Evolutionary conservation across 2,329 filamentous ascomycete species (phyloP), one percentile per base, ranked within the genome.

Genomic region (Paracoccidioides brasiliensis): DNA sequence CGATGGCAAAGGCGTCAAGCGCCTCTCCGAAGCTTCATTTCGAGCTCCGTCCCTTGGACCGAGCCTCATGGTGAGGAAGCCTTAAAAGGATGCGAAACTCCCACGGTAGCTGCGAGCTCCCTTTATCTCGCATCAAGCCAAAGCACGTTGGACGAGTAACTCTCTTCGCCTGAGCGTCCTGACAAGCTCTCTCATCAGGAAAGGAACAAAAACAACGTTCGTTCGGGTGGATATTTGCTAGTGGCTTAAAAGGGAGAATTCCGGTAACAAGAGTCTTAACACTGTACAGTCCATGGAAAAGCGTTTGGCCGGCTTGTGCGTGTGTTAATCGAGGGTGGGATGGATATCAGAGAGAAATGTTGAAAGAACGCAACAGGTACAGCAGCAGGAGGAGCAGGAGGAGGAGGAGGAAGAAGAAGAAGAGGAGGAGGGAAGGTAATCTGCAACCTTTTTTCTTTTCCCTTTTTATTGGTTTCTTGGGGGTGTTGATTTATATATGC

Each of bases 1-100:
- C 22, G 53, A 14, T 35, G 48, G 30, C 42, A 54, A 43, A 6
- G 42, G 37, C 37, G 52, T 40, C 28, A 58, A 32, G n/a, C 46
- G 52, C 28, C 43, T 49, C 53, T 45, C 55, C 12, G 38, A 33
- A 53, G 15, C 48, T 33, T 55, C 52, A 30, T 55, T 46, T 33
- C 41, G 32, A 50, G 55, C 41, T 15, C 43, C 43, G 44, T 56
- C 55, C 38, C 56, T 55, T 41, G 55, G 41, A 43, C 49, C 55
- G 33, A 58, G 57, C 35, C 57, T 58, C 57, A 58, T 58, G 33
- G 52, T 55, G 48, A 52, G 38, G 38, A 53, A 53, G 37, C 50
- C 53, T 14, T 38, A n/a, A 37, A 22, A 46, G 14, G 43, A 35
- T n/a, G 15, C 10, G 15, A 15, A 14, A 51, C 33, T 40, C 49